phyloP scores from a whole-genome alignment of 495 filamentous ascomycete species.

The Neurospora sp. region DNA sequence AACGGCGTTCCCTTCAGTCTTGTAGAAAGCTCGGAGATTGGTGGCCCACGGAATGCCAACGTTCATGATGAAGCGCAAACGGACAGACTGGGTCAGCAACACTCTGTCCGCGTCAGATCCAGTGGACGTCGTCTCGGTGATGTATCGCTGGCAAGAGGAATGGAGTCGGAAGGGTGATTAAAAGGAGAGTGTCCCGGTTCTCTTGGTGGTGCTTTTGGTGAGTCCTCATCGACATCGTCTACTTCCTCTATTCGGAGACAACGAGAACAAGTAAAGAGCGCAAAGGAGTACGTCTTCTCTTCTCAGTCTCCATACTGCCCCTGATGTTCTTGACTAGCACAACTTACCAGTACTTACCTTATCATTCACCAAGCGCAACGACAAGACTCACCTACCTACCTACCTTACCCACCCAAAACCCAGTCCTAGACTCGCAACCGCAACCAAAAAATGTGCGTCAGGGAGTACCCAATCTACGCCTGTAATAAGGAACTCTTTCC shows the following conservation, averaged over 20 bases:
- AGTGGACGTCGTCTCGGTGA: not conserved
- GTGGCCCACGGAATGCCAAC: not conserved
- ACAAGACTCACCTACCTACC: too few species aligned
- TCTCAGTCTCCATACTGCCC: too few species aligned
- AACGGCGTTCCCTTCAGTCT: not conserved
- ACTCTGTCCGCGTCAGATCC: not conserved
- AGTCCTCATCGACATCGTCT: not conserved
- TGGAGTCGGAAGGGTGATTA: not conserved
- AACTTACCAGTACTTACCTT: too few species aligned
- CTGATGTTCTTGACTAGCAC: too few species aligned
- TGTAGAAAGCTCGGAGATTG: not conserved
- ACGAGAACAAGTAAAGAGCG: not conserved
- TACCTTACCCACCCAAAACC: too few species aligned
- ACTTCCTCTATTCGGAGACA: not conserved
- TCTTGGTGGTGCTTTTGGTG: not conserved
- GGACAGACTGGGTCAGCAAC: not conserved
- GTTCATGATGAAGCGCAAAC: not conserved
- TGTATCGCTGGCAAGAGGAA: not conserved
- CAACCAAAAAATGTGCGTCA: not conserved
- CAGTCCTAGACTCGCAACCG: too few species aligned
- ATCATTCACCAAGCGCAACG: too few species aligned
- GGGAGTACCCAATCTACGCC: not conserved
- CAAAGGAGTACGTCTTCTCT: too few species aligned
- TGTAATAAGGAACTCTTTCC: not conserved
- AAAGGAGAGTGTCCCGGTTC: not conserved